Evolutionary conservation across 1,139 yeast species (phyloP), one percentile per base, ranked within the genome.

Genomic region (Trichomonascaceae sp.): DNA sequence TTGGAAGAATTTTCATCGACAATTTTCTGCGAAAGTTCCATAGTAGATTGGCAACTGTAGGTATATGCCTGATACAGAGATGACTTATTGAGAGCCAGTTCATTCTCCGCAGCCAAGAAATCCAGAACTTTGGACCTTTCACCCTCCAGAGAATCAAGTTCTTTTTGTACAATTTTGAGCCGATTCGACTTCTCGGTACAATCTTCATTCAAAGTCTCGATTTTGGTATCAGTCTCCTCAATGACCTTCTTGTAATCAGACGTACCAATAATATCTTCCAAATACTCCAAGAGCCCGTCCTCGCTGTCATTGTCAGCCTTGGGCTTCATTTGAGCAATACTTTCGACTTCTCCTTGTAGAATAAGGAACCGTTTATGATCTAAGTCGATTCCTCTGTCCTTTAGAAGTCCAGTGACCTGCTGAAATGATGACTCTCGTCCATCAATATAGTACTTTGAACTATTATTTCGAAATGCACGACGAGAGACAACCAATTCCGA

Each of bases 301-400:
- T 93, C 99, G 61, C 83, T 83, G 55, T 90, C 96, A 52, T 78
- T 81, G 64, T 93, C 98, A 0, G 97, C 98, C 66, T 93, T 93
- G 9, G 99, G 87, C 66, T 91, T 91, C 99, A 95, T 95, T 69
- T 93, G 98, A 0, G 99, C 97, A 66, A 95, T 95, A 56, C 93
- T 86, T 71, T 95, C 99, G 43, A 95, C 99, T 69, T 95, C 99
- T 64, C 99, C 99, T 71, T 95, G 99, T 47, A 95, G 75, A 66
- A 95, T 95, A 61, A 95, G 77, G 64, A 95, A 95, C 61, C 99
- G 77, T 66, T 95, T 93, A 69, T 95, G 99, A 64, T 91, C 96
- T 59, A 95, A 76, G 70, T 95, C 99, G 55, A 95, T 87, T 1
- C 99, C 99, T 63, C 89, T 83, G n/a, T 80, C 83, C 58, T 83